Conservation (phyloP, 805 yeast species). For the Saccharomyces kudriavzevii region DNA sequence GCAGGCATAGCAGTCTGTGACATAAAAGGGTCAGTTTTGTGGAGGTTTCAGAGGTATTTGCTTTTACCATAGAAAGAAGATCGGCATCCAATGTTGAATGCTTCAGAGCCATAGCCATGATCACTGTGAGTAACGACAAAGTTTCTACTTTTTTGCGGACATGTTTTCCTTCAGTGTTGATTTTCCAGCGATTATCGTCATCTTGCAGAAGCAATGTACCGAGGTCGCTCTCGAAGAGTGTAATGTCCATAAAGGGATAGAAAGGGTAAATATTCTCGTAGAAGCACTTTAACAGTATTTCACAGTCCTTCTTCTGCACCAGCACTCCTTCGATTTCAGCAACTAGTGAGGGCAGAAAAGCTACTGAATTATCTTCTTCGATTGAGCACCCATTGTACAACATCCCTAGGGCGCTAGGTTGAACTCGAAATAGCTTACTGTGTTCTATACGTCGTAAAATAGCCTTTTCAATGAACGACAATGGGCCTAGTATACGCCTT, state of each 20-base stretch:
- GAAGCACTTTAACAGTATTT: constrained; percentile 9
- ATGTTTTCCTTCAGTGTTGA: too few species aligned
- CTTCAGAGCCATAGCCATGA: too few species aligned
- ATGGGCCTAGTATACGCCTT: constrained; percentile 4
- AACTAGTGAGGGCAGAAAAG: constrained; percentile 5
- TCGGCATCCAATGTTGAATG: too few species aligned
- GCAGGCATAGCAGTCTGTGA: constrained; percentile 7
- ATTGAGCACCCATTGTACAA: constrained; percentile 8
- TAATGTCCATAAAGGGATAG: constrained; percentile 16
- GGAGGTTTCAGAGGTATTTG: too few species aligned
- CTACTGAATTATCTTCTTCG: constrained; percentile 7
- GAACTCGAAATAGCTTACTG: too few species aligned
- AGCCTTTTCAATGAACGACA: constrained; percentile 14
- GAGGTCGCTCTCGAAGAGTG: constrained; percentile 6
- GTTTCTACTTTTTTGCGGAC: too few species aligned
- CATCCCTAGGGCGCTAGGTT: neutral
- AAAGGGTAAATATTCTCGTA: constrained; percentile 20
- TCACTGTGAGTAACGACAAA: too few species aligned
- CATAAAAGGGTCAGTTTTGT: too few species aligned
- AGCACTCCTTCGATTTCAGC: constrained; percentile 11
- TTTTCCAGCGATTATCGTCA: too few species aligned
- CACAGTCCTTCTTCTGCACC: constrained; percentile 5
- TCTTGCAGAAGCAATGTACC: too few species aligned
- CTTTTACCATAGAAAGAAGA: too few species aligned
- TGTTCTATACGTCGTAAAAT: constrained; percentile 11